Percentiles rank a stretch among this genome's conserved stretches.
Evolutionary conservation across 371 early-diverging fungal genomes (phyloP).

Genomic region (Lichtheimia hyalospora): DNA sequence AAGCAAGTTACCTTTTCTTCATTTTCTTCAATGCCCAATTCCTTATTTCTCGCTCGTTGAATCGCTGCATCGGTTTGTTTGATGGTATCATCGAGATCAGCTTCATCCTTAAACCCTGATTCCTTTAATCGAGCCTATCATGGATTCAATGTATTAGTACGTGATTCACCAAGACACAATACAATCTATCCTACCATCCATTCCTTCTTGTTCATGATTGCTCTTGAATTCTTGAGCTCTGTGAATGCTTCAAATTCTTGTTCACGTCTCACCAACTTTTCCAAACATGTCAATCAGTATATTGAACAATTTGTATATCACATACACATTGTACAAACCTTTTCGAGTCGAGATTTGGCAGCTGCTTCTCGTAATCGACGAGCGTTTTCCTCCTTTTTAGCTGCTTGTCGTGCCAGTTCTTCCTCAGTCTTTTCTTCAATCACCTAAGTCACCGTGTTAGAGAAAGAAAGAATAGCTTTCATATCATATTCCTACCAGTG

Average conservation of each 20-base stretch:
- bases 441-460: constrained; percentile 17
- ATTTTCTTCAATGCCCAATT: constrained; percentile 75
- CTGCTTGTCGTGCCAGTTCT: constrained; percentile 70
- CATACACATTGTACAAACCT: constrained; percentile 44
- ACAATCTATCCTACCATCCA: constrained; percentile 43
- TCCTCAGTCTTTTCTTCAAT: constrained; percentile 80
- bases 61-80: constrained; percentile 68
- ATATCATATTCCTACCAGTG: constrained; percentile 38
- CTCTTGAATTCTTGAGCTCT: constrained; percentile 53
- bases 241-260: constrained; percentile 61
- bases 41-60: constrained; percentile 74
- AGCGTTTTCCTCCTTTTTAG: constrained; percentile 74
- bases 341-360: constrained; percentile 77
- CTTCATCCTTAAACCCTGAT: constrained; percentile 69
- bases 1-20: constrained; percentile 61
- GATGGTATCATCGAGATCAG: constrained; percentile 73
- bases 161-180: no score
- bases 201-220: constrained; percentile 48
- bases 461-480: not conserved
- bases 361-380: constrained; percentile 77
- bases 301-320: not conserved
- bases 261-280: constrained; percentile 53
- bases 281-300: not conserved
- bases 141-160: not conserved
- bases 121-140: constrained; percentile 57